Conservation (phyloP, 306 rosid genomes). For the Inga laurina region DNA sequence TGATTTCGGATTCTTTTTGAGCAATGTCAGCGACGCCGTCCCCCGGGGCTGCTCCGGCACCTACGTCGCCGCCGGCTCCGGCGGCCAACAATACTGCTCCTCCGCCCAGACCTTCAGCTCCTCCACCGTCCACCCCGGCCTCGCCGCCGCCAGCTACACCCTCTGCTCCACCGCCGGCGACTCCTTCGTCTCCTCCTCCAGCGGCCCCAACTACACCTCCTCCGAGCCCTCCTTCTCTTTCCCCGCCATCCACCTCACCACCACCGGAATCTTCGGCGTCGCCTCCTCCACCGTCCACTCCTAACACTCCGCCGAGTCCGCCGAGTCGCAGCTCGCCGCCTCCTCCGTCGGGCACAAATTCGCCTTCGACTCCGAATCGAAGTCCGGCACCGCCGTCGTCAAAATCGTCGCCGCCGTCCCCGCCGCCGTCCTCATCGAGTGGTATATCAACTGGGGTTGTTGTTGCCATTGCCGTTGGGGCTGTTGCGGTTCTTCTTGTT, state of each 20-base stretch:
- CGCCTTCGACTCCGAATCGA: conserved; percentile 42
- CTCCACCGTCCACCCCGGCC: conserved; percentile 30
- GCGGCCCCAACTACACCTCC: background rate
- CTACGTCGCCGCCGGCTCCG: conserved; percentile 50
- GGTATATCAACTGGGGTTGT: background rate
- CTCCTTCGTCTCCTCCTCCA: background rate
- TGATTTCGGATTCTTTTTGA: background rate
- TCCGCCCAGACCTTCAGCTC: conserved; percentile 18
- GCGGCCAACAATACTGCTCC: conserved; percentile 30
- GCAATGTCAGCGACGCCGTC: conserved; percentile 31
- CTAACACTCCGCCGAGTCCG: background rate
- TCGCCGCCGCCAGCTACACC: background rate
- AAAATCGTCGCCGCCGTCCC: background rate
- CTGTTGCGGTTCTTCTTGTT: conserved; percentile 4
- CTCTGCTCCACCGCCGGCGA: conserved; percentile 26
- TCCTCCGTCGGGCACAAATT: conserved; percentile 20
- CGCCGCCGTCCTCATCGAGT: background rate
- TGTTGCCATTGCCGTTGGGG: conserved; percentile 12
- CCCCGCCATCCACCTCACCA: background rate
- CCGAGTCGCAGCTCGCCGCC: conserved; percentile 26
- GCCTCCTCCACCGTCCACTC: background rate
- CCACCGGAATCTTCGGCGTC: background rate
- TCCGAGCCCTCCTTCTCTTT: background rate
- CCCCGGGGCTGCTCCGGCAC: conserved; percentile 50
- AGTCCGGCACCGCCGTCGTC: conserved; percentile 36